Evolutionary conservation across 129 eudicot species (phyloP), one percentile per base, ranked within the genome.

Genomic region (Helianthus tuberosus): DNA sequence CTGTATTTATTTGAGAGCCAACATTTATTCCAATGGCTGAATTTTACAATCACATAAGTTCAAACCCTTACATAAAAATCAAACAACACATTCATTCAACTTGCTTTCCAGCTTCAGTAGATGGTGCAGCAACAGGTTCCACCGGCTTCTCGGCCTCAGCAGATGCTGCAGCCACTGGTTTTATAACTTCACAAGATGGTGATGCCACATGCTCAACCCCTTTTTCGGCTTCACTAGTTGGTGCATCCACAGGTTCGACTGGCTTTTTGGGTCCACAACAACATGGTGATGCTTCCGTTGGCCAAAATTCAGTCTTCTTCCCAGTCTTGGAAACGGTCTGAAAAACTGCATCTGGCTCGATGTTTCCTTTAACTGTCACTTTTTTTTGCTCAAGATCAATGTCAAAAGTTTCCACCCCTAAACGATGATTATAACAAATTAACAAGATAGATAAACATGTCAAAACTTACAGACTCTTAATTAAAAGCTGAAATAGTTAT

Each of bases 251-350:
- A 43, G 82, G 73, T 35, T 79, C 82, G 20, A 32, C 68, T 5
- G 73, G 29, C 54, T 72, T 72, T 58, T 47, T 52, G 7, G 67
- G 50, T 72, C 73, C 83, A 72, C 78, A 55, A 78, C 82, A 78
- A 54, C 78, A 79, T 36, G 83, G 20, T 35, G 77, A 58, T 64
- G 76, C 64, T 69, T 79, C 90, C 8, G 79, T 85, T 71, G 84
- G 91, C 98, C 98, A 93, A 81, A 82, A 93, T 51, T 86, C 71
- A 1, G 98, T 93, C 60, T 85, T 84, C 84, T 93, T 93, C 0
- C 98, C 98, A 0, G 98, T 88, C 82, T 93, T 90, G 64, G 98
- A 86, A 78, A 93, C 97, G 20, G 96, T 93, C 70, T 90, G 96
- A 29, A 93, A 69, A 65, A 93, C 97, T 23, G 90, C 89, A 10